These are phyloP conservation scores for Neonectria punicea DNA, from an alignment of 2,329 filamentous ascomycete genomes.

Conservation along the genomic window DNA sequence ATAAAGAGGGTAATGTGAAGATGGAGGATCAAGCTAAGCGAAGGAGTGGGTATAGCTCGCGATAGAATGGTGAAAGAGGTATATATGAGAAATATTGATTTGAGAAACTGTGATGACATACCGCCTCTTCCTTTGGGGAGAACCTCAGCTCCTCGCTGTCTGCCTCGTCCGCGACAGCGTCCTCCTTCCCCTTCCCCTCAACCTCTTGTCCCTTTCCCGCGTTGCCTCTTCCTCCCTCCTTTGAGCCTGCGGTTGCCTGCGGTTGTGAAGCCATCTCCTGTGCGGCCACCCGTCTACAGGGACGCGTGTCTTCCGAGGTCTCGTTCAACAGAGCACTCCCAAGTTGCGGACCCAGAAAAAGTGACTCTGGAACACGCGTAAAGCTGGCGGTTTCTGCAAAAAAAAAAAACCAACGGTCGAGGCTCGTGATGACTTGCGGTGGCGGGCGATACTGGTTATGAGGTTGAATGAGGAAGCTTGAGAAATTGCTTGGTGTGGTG, in stretches of 20 bases:
- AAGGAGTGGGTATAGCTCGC: neutral
- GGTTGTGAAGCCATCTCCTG: conserved; percentile 1
- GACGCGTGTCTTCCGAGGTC: neutral
- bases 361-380: too few species aligned
- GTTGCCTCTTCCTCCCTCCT: conserved; percentile 8
- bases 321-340: neutral
- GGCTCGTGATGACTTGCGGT: neutral
- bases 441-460: neutral
- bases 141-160: conserved; percentile 52
- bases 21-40: neutral
- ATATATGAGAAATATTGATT: neutral
- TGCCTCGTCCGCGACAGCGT: conserved; percentile 6
- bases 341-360: neutral
- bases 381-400: neutral
- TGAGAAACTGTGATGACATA: conserved; percentile 46
- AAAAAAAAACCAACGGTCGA: neutral
- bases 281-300: neutral
- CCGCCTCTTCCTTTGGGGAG: conserved; percentile 67
- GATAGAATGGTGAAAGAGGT: neutral
- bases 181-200: conserved; percentile 7
- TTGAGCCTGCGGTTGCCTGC: conserved; percentile 17
- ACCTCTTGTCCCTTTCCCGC: neutral
- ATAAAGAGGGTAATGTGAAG: neutral
- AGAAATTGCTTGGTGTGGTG: neutral
- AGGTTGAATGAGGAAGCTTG: neutral